phyloP scores from a whole-genome alignment of 768 basidiomycete genomes.

The Dioszegia hungarica region DNA sequence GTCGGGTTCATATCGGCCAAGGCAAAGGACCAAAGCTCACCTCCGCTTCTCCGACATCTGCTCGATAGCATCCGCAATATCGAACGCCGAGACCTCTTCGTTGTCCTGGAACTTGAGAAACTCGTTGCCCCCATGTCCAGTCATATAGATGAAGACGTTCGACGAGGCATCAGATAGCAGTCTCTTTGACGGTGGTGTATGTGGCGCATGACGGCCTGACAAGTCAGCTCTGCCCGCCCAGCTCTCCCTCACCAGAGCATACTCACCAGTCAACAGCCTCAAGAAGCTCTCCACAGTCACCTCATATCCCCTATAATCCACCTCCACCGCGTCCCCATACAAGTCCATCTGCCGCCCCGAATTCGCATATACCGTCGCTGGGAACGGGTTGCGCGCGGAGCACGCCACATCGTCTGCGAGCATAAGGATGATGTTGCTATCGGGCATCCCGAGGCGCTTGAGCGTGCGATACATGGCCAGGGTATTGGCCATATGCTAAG shows the following conservation, averaged over 20 bases:
- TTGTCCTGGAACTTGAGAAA: slow-evolving; percentile 99
- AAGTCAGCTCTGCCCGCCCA: neutral
- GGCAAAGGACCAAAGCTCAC: no score
- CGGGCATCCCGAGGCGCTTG: slow-evolving; percentile 94
- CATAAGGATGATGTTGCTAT: slow-evolving; percentile 99
- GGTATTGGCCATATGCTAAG: slow-evolving; percentile 95
- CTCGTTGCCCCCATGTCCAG: slow-evolving; percentile 95
- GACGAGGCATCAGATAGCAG: slow-evolving; percentile 74
- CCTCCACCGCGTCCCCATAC: slow-evolving; percentile 95
- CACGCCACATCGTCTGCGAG: slow-evolving; percentile 94
- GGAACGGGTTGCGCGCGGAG: slow-evolving; percentile 83
- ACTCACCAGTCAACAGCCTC: slow-evolving; percentile 78
- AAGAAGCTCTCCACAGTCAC: slow-evolving; percentile 97
- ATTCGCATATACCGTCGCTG: slow-evolving; percentile 89
- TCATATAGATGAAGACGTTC: slow-evolving; percentile 96
- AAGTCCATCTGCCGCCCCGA: slow-evolving; percentile 74
- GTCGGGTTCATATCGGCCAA: no score
- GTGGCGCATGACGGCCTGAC: slow-evolving; percentile 73
- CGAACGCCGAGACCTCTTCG: slow-evolving; percentile 94
- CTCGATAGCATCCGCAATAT: slow-evolving; percentile 95
- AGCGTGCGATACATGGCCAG: slow-evolving; percentile 99
- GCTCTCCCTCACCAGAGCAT: neutral
- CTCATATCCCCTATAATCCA: slow-evolving; percentile 96
- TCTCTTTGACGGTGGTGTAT: slow-evolving; percentile 85
- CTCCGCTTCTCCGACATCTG: slow-evolving; percentile 98